phyloP scores from a whole-genome alignment of 2,329 filamentous ascomycete species.

The Botrytis tulipae region DNA sequence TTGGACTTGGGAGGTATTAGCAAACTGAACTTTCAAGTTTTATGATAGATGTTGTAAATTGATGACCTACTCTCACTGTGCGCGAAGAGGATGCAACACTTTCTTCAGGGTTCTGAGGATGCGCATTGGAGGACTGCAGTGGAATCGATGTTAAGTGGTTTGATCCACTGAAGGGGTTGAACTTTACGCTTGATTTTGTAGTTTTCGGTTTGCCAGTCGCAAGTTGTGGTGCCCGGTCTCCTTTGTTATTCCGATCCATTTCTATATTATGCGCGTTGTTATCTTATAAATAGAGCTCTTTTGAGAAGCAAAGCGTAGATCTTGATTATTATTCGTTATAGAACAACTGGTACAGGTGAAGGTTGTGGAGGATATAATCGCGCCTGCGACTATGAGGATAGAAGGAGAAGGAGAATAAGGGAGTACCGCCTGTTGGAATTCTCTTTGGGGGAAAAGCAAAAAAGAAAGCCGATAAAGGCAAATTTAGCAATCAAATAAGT shows the following conservation, averaged over 20 bases:
- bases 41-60: background rate
- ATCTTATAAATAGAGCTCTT: background rate
- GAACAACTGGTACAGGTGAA: background rate
- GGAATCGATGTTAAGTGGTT: background rate
- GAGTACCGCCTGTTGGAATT: background rate
- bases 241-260: background rate
- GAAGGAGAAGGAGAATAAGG: background rate
- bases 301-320: background rate
- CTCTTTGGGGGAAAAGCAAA: background rate
- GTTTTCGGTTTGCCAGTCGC: background rate
- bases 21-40: background rate
- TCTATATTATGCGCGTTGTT: background rate
- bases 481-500: background rate
- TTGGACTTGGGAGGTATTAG: constrained; percentile 1
- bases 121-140: background rate
- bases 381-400: background rate
- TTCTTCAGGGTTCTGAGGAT: background rate
- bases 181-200: background rate
- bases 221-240: background rate
- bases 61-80: background rate
- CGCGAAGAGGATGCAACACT: background rate
- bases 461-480: background rate
- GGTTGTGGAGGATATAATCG: background rate
- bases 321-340: background rate
- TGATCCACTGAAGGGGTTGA: background rate